Conservation (phyloP, 1,139 yeast genomes). For the Zygosaccharomyces sapae region DNA sequence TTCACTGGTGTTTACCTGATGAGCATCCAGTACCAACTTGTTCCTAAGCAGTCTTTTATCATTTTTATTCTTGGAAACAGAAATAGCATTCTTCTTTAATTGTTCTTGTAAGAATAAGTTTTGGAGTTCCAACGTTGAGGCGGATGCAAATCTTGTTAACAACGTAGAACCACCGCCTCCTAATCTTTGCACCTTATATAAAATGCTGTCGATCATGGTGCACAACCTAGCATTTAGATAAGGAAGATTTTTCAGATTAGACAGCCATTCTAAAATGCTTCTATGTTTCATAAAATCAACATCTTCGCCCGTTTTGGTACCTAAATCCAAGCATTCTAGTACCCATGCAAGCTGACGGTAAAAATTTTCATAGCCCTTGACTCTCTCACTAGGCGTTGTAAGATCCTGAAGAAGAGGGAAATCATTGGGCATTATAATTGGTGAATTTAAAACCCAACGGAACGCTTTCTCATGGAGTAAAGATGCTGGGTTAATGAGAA, state of each 20-base stretch:
- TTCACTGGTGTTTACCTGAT: slow-evolving; percentile 44
- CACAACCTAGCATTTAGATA: slow-evolving; percentile 43
- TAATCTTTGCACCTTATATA: slow-evolving; percentile 50
- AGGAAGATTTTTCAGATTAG: slow-evolving; percentile 53
- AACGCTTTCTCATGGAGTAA: slow-evolving; percentile 64
- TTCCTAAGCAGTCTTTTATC: slow-evolving; percentile 25
- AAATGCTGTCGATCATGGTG: slow-evolving; percentile 41
- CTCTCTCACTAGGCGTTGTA: slow-evolving; percentile 38
- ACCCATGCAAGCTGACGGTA: slow-evolving; percentile 65
- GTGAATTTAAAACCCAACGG: slow-evolving; percentile 50
- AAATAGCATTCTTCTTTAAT: slow-evolving; percentile 16
- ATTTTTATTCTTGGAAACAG: slow-evolving; percentile 21
- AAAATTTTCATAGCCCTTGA: slow-evolving; percentile 47
- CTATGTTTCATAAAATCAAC: slow-evolving; percentile 48
- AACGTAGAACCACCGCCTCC: slow-evolving; percentile 61
- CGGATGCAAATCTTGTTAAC: slow-evolving; percentile 58
- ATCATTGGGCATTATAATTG: slow-evolving; percentile 49
- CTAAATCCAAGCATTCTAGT: slow-evolving; percentile 46
- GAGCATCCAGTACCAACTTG: slow-evolving; percentile 38
- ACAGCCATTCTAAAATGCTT: slow-evolving; percentile 63
- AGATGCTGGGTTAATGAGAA: slow-evolving; percentile 66
- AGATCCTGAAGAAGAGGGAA: slow-evolving; percentile 61
- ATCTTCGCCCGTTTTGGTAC: slow-evolving; percentile 48
- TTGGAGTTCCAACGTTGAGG: slow-evolving; percentile 45
- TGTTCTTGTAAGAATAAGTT: slow-evolving; percentile 34